Conservation (phyloP, 106 monocot species). For the Gastrodia elata region DNA sequence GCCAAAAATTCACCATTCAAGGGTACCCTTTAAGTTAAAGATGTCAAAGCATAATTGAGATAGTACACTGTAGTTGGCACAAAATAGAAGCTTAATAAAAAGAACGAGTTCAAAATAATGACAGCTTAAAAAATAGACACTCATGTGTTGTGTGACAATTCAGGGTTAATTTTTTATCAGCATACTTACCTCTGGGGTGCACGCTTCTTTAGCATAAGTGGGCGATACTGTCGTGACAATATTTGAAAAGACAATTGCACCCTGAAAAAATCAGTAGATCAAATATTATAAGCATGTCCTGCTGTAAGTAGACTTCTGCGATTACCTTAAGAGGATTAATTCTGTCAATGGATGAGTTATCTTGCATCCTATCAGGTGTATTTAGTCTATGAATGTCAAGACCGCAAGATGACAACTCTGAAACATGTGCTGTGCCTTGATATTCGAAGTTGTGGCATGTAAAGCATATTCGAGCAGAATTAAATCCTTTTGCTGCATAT, state of each 20-base stretch:
- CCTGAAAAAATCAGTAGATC: constrained; percentile 34
- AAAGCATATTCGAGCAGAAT: constrained; percentile 93
- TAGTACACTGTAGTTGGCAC: neutral
- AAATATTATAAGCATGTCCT: neutral
- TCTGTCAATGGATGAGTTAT: constrained; percentile 66
- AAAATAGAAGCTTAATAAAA: neutral
- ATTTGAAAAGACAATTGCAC: constrained; percentile 85
- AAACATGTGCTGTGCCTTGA: constrained; percentile 67
- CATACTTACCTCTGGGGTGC: constrained; percentile 60
- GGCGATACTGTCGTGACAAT: constrained; percentile 98
- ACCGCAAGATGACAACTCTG: constrained; percentile 78
- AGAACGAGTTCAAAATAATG: neutral
- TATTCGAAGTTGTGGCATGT: constrained; percentile 97
- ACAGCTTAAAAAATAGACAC: neutral
- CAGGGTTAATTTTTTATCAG: neutral
- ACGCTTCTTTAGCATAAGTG: constrained; percentile 89
- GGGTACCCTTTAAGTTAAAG: neutral
- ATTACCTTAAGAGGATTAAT: constrained; percentile 77
- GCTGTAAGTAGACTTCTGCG: neutral
- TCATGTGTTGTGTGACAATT: neutral
- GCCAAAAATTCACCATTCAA: neutral
- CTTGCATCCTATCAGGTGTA: constrained; percentile 80
- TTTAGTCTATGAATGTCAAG: constrained; percentile 69
- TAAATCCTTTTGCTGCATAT: constrained; percentile 54
- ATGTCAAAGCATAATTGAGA: neutral